Base-by-base conservation (phyloP, 345 rosid genomes). In the Eucalyptus albens region DNA sequence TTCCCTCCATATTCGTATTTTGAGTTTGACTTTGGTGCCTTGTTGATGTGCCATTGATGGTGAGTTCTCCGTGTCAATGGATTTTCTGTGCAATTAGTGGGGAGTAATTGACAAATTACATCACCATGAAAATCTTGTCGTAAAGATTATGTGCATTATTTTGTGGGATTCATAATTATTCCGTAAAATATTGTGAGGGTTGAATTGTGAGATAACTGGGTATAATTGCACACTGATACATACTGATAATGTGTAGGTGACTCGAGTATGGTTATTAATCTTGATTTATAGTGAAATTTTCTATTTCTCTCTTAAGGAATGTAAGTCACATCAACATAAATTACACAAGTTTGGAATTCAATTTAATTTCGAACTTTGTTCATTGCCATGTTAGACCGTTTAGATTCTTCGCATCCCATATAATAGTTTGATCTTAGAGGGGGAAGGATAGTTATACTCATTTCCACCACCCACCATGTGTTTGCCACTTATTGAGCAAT, bases 261-360 rank as follows among this genome's bases (percentile, higher is more conserved):
- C 47, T 37, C 3, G 3, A 72, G 27, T 37, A 72, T 37, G 37
- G 3, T 37, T 37, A 16, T 72, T 72, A 72, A 72, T 11, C 14
- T 37, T 19, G 45, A 72, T 72, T 37, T 4, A 19, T 17, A 72
- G 1, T 5, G 15, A 72, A 72, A 72, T 33, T 19, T 33, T 3
- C 14, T 9, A 3, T 17, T 10, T 7, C 26, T 33, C 24, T 16
- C 26, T 19, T 4, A 10, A 1, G 21, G 45, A 72, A 37, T 37
- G 19, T 10, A 72, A 6, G 26, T 11, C 15, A 2, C 4, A 10
- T 72, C 15, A 3, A 37, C 7, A 55, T 6, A 7, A 72, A 5
- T 24, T 4, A 3, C 4, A 4, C 10, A 19, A 37, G 8, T 37
- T 6, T 2, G 7, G 37, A 33, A 22, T 9, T 17, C 6, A 2